Base-by-base conservation (phyloP, 2,329 filamentous ascomycete genomes). In the Microsporum canis region DNA sequence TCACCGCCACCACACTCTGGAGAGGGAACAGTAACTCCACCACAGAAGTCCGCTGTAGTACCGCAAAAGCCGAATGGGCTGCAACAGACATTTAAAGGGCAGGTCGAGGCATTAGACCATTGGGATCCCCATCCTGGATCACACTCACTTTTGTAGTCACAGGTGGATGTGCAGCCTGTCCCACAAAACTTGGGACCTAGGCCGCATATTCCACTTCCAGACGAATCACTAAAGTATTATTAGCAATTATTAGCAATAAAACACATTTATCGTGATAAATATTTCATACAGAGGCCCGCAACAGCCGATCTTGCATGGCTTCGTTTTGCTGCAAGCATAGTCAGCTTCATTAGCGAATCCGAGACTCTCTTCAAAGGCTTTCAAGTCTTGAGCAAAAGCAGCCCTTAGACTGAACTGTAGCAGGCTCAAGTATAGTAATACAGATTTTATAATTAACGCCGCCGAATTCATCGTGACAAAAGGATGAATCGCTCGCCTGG, bases 51-150 rank as follows among this genome's bases (percentile, higher is more conserved):
- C 1, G 61, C 39, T 1, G 70, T 70, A 3, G 62, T 65, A 34
- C 65, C 65, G 45, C 73, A 76, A 47, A 72, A 75, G 1, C 74
- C 72, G 27, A 61, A 71, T 7, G 69, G 59, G 27, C 63, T 67
- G 58, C 73, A 75, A 64, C 74, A 76, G 0, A 75, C 73, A 7
- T 75, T 72, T 0, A 75, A 64, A 1, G 73, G 73, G 53, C 73
- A 75, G 4, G 63, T 63, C 14, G 59, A 31, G 1, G 63, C 59
- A 41, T 65, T 51, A 14, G 65, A 66, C 34, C 63, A 73, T 43
- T 70, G 45, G 1, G 61, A 31, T 0, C 70, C 71, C 63, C 65
- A 70, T 2, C 68, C 70, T 3, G 71, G 70, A 29, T 73, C 64
- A 47, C 72, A 74, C 27, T 71, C 66, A 0, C 63, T 60, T 23